These are phyloP conservation scores for Rhododendron henanense DNA, from an alignment of 148 eudicot genomes.

Conservation along the genomic window DNA sequence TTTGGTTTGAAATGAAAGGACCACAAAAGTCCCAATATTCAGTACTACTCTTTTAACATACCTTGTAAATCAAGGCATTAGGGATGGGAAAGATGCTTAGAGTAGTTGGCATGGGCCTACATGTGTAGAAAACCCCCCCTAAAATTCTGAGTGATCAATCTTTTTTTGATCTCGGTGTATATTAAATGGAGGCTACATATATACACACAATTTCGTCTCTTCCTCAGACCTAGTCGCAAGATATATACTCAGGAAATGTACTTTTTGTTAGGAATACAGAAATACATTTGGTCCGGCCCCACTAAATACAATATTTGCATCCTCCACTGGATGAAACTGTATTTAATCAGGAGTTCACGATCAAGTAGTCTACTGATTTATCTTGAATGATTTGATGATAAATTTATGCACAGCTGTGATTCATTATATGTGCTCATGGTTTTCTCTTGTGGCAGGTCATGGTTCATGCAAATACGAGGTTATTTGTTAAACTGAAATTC, in stretches of 20 bases:
- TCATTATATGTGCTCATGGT: not conserved
- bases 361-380: not conserved
- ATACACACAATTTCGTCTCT: not conserved
- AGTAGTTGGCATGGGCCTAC: too few species aligned
- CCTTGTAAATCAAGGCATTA: not conserved
- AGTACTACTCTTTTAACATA: not conserved
- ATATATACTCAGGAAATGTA: too few species aligned
- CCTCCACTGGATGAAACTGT: too few species aligned
- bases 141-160: too few species aligned
- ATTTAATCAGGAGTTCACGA: too few species aligned
- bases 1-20: not conserved
- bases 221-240: not conserved
- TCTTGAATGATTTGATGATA: not conserved
- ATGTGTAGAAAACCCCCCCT: too few species aligned
- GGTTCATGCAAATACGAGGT: constrained; percentile 45
- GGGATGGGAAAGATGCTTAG: not conserved
- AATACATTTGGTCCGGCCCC: not conserved
- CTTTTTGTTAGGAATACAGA: not conserved
- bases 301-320: not conserved
- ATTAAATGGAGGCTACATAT: not conserved
- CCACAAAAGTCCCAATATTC: not conserved
- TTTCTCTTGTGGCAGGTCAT: constrained; percentile 33
- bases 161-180: not conserved
- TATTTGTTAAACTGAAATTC: not conserved
- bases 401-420: not conserved